Base-by-base conservation (phyloP, 106 monocot genomes). In the Acanthochlamys bracteata region DNA sequence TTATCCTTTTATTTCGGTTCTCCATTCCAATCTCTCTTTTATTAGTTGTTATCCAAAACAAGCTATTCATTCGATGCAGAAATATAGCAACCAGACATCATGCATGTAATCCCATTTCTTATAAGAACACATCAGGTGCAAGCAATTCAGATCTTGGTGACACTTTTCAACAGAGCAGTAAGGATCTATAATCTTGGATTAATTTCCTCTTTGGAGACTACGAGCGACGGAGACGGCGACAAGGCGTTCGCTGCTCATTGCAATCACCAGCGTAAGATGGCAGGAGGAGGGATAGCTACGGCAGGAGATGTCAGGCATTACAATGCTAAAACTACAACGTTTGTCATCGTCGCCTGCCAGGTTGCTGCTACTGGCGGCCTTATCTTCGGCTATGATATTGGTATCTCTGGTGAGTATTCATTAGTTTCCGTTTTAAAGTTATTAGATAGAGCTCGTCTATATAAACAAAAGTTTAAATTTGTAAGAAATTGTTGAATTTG, bases 351-450 rank as follows among this genome's bases (percentile, higher is more conserved):
- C 41, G 24, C 71, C 26, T 63, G 62, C 40, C 17, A 55, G 39
- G 55, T 71, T 11, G 62, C 70, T 13, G 70, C 70, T 33, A 70
- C 61, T 16, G 61, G 60, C 12, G 61, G 70, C 27, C 61, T 61
- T 47, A 69, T 69, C 24, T 69, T 69, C 20, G 59, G 69, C 24
- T 70, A 70, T 20, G 70, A 61, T 33, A 46, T 61, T 4, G 70
- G 60, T 1, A 53, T 62, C 10, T 70, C 61, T 7, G 61, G 61
- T 70, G 24, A 24, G 8, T 16, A 24, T 10, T 39, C 2, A 33
- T 47, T 64, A 10, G 20, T 23, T 64, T 46, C 46, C 20, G n/a
- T n/a, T n/a, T n/a, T n/a, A n/a, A n/a, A n/a, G n/a, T n/a, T n/a
- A n/a, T n/a, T n/a, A n/a, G n/a, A n/a, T n/a, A n/a, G n/a, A n/a